Evolutionary conservation across 805 yeast species (phyloP).

Genomic region (Osmozyma mogii): DNA sequence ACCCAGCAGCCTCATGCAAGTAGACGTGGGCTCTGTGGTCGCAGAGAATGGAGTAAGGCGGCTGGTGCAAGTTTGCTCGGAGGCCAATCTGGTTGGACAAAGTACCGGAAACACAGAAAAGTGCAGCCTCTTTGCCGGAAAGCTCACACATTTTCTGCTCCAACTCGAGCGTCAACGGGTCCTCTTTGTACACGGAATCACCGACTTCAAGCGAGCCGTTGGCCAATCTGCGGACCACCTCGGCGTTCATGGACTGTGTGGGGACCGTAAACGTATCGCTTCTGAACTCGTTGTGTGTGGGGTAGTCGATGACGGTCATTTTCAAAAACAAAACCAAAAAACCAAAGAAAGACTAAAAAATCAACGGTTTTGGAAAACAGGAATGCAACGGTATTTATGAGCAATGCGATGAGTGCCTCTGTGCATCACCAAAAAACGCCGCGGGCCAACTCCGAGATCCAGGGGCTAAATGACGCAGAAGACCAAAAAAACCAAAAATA

Average conservation of each 20-base stretch:
- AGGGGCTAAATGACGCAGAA: no score
- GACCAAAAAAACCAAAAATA: no score
- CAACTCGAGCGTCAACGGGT: slow-evolving; percentile 54
- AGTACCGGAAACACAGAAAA: slow-evolving; percentile 85
- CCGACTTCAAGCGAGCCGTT: slow-evolving; percentile 39
- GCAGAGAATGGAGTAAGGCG: slow-evolving; percentile 80
- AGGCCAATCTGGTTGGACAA: slow-evolving; percentile 83
- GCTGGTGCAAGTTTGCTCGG: slow-evolving; percentile 67
- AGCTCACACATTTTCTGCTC: slow-evolving; percentile 58
- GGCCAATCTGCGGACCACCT: slow-evolving; percentile 33
- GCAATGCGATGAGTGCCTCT: no score
- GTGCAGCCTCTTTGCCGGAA: slow-evolving; percentile 74
- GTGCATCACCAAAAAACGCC: no score
- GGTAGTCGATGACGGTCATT: slow-evolving; percentile 10
- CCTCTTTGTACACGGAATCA: slow-evolving; percentile 87
- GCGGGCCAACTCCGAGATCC: no score
- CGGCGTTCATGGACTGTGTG: slow-evolving; percentile 57
- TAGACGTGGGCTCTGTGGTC: slow-evolving; percentile 83
- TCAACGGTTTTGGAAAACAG: no score
- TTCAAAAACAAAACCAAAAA: neutral
- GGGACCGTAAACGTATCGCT: slow-evolving; percentile 92
- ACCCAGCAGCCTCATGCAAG: slow-evolving; percentile 83
- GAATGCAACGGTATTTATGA: no score
- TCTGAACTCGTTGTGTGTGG: slow-evolving; percentile 34
- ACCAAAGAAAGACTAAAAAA: slow-evolving; percentile 1